Base-by-base conservation (phyloP, 257 asterid genomes). In the Voacanga thouarsii region DNA sequence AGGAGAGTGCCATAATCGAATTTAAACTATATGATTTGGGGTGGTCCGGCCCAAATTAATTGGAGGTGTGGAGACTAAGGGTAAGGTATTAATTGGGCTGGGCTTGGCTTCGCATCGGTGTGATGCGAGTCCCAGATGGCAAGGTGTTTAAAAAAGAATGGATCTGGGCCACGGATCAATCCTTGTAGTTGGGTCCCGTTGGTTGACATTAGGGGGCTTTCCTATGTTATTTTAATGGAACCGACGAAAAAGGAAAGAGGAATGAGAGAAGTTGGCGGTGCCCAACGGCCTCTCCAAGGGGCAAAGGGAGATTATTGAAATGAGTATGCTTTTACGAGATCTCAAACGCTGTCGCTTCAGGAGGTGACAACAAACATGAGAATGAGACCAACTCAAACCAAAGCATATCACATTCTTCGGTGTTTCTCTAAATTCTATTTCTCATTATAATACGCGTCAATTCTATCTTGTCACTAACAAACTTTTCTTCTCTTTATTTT, bases 331-430 rank as follows among this genome's bases (percentile, higher is more conserved):
- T 65, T 65, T 65, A 6, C 14, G 7, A 65, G 71, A 65, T 16
- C 71, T 33, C 24, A 65, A 65, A 65, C 71, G 71, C 71, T 65
- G 71, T 65, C 71, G 71, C 71, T 65, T 65, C 16, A 65, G 47
- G 71, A 33, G 71, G 71, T 33, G 47, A 65, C 71, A 65, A 19
- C 12, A 65, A 16, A 65, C 71, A 65, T 6, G n/a, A 65, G 16
- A 21, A 2, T 4, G 16, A 65, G 37, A 33, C 37, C 37, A 33
- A 33, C 37, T 3, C 12, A 7, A 65, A 37, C 37, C 14, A 16
- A 65, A 15, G 14, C 4, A 64, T 14, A 47, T 65, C 71, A 33
- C 47, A 5, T 15, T 65, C 71, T 65, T 65, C 7, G 49, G 49
- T 63, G 70, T 65, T 65, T 65, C 24, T 65, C 71, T 24, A 33